phyloP scores from a whole-genome alignment of 768 basidiomycete species.

The Aureoboletus auriporus region DNA sequence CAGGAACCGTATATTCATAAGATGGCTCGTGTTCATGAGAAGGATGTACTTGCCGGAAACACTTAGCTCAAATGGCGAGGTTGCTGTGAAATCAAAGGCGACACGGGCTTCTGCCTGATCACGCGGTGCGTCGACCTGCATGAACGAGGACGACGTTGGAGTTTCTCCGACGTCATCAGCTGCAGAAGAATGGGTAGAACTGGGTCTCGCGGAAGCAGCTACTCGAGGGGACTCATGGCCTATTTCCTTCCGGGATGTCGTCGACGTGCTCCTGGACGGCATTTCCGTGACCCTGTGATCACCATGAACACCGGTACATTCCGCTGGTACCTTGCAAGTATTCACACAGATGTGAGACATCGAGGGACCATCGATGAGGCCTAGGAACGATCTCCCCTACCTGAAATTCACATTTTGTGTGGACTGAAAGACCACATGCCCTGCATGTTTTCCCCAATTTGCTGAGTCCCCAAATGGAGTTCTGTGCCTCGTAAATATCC shows the following conservation, averaged over 20 bases:
- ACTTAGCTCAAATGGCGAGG: conserved; percentile 73
- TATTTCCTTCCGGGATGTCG: conserved; percentile 30
- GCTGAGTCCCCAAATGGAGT: conserved; percentile 83
- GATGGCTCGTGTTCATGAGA: conserved; percentile 2
- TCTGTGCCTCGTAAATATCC: conserved; percentile 35
- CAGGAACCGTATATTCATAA: conserved; percentile 10
- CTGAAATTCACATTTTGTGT: conserved; percentile 84
- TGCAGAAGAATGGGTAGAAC: conserved; percentile 4
- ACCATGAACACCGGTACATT: conserved; percentile 44
- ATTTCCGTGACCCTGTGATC: conserved; percentile 22
- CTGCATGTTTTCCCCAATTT: conserved; percentile 87
- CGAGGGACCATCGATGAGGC: not conserved
- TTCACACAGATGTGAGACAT: conserved; percentile 5
- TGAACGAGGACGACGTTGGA: conserved; percentile 57
- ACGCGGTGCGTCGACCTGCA: conserved; percentile 37
- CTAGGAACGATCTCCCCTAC: conserved; percentile 35
- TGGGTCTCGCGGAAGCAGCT: conserved; percentile 4
- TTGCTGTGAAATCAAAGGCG: conserved; percentile 69
- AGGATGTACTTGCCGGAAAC: conserved; percentile 48
- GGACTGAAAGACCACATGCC: conserved; percentile 73
- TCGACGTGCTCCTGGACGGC: conserved; percentile 31
- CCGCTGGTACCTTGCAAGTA: conserved; percentile 60
- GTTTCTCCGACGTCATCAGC: conserved; percentile 14
- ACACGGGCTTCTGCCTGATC: conserved; percentile 53
- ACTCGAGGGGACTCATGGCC: conserved; percentile 15